These are phyloP conservation scores for Podaxis rugospora DNA, from an alignment of 768 basidiomycete species.

Conservation along the genomic window DNA sequence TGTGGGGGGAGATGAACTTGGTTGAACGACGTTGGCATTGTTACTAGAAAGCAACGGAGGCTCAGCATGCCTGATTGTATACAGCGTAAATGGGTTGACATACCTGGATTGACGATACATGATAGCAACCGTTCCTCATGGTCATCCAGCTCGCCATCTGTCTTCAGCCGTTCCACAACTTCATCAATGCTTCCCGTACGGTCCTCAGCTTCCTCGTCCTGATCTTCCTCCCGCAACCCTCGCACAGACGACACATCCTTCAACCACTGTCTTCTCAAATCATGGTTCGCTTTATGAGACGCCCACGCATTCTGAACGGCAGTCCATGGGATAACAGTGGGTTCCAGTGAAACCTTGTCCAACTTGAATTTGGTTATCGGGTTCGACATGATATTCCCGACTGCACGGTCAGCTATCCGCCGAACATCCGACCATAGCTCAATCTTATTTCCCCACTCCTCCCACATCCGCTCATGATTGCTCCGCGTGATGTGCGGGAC, in stretches of 20 bases:
- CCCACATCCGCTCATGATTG: slow-evolving; percentile 36
- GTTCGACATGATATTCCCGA: slow-evolving; percentile 57
- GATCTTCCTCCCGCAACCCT: slow-evolving; percentile 22
- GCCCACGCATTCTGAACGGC: slow-evolving; percentile 66
- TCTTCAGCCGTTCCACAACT: slow-evolving; percentile 72
- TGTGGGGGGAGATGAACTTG: slow-evolving; percentile 86
- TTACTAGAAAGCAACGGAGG: slow-evolving; percentile 26
- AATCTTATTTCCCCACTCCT: slow-evolving; percentile 66
- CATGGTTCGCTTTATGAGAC: slow-evolving; percentile 43
- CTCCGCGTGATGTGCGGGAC: neutral
- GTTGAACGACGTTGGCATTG: slow-evolving; percentile 78
- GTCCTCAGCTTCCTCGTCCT: slow-evolving; percentile 30
- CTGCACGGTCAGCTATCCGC: slow-evolving; percentile 71
- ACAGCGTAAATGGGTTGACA: slow-evolving; percentile 18
- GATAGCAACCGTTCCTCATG: slow-evolving; percentile 78
- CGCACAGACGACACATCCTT: slow-evolving; percentile 35
- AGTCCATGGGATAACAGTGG: slow-evolving; percentile 63
- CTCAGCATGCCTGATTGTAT: neutral
- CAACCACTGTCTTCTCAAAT: slow-evolving; percentile 57
- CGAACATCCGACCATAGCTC: slow-evolving; percentile 69
- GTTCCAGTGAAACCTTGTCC: slow-evolving; percentile 43
- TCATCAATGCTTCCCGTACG: slow-evolving; percentile 52
- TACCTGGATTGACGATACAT: slow-evolving; percentile 83
- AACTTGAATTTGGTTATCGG: slow-evolving; percentile 15
- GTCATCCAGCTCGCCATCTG: slow-evolving; percentile 69